A percentile compares a stretch with the other conserved stretches of the same genome.
These are phyloP conservation scores for Trypanosomatidae sp. DNA, from an alignment of 208 protist species.

Conservation along the genomic window DNA sequence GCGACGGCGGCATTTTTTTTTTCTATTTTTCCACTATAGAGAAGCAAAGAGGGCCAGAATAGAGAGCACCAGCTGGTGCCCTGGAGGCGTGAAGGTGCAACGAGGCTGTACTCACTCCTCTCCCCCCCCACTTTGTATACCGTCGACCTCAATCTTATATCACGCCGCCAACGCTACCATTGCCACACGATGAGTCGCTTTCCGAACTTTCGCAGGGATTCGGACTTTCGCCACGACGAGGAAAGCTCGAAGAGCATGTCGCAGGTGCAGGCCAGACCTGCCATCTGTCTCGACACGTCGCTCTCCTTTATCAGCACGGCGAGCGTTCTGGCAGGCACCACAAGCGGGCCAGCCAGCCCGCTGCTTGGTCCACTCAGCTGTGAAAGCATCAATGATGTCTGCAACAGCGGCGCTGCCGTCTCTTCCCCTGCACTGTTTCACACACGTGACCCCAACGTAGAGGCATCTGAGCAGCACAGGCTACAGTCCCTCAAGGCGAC, in stretches of 20 bases:
- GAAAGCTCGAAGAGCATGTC: conserved; percentile 41
- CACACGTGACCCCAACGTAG: conserved; percentile 1
- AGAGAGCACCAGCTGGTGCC: not conserved
- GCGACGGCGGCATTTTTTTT: not conserved
- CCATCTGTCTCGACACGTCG: conserved; percentile 38
- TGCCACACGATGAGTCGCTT: conserved; percentile 13
- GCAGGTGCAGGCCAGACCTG: conserved; percentile 32
- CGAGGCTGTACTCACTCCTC: not conserved
- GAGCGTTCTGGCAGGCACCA: conserved; percentile 12
- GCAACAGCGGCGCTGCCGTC: not conserved
- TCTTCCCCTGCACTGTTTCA: conserved; percentile 11
- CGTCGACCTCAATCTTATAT: not conserved
- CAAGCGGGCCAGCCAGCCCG: conserved; percentile 26
- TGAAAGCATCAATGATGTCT: not conserved
- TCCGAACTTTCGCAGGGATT: conserved; percentile 8
- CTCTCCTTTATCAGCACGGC: conserved; percentile 21
- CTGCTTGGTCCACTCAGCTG: not conserved
- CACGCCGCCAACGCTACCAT: not conserved
- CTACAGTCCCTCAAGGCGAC: conserved; percentile 6
- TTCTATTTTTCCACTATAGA: not conserved
- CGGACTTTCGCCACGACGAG: conserved; percentile 19
- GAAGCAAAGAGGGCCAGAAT: not conserved
- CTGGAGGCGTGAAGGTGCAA: not conserved
- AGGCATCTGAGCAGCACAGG: not conserved
- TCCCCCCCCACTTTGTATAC: not conserved